Percentiles rank a stretch among this genome's conserved stretches.
phyloP scores from a whole-genome alignment of 306 rosid genomes.

The Betula pendula region DNA sequence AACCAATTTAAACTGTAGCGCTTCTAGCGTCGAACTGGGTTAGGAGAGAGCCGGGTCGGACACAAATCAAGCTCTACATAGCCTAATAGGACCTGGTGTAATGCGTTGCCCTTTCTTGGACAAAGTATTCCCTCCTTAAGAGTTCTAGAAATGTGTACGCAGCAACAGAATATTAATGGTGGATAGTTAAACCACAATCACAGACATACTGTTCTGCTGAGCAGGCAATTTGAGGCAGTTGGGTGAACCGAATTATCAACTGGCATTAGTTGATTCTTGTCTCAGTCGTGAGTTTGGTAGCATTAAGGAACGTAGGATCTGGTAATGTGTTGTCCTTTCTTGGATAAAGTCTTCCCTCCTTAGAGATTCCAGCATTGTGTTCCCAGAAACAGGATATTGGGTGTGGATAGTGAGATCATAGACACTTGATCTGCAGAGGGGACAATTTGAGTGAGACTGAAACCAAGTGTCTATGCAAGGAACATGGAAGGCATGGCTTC shows the following conservation, averaged over 20 bases:
- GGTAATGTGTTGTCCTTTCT: slow-evolving; percentile 27
- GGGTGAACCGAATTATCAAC: not conserved
- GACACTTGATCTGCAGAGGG: slow-evolving; percentile 52
- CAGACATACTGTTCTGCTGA: slow-evolving; percentile 31
- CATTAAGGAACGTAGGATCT: slow-evolving; percentile 16
- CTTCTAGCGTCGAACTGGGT: too few relatives aligned
- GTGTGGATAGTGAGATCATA: not conserved
- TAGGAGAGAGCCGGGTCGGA: too few relatives aligned
- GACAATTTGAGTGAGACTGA: slow-evolving; percentile 50
- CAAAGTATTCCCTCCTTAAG: slow-evolving; percentile 14
- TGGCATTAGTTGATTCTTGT: not conserved
- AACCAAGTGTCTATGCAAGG: slow-evolving; percentile 57
- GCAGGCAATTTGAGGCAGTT: too few relatives aligned
- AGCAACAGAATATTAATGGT: slow-evolving; percentile 13
- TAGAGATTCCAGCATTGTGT: slow-evolving; percentile 11
- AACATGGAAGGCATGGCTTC: slow-evolving; percentile 50
- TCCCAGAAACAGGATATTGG: slow-evolving; percentile 6
- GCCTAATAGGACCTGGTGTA: slow-evolving; percentile 21
- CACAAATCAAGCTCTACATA: too few relatives aligned
- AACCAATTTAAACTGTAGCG: too few relatives aligned
- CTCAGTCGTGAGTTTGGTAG: not conserved
- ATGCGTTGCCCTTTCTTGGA: slow-evolving; percentile 26
- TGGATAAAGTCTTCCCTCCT: slow-evolving; percentile 26
- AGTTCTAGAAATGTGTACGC: slow-evolving; percentile 3
- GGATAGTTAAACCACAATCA: not conserved